These are phyloP conservation scores for Cicer pinnatifidum DNA, from an alignment of 306 rosid species.

Conservation along the genomic window DNA sequence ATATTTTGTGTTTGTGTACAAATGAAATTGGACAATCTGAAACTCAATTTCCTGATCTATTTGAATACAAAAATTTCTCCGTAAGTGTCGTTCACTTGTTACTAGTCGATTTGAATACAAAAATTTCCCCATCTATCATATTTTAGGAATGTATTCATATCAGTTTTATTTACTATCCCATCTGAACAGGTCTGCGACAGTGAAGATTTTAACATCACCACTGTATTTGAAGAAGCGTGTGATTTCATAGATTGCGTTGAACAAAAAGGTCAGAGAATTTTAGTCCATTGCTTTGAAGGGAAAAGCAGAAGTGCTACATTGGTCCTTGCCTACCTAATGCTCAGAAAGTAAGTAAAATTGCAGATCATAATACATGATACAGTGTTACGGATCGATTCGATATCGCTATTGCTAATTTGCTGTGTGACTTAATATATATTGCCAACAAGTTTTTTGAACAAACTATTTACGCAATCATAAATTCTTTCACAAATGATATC, in stretches of 20 bases:
- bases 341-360: constrained; percentile 75
- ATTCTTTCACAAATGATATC: constrained; percentile 29
- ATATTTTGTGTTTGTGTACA: constrained; percentile 85
- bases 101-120: no score
- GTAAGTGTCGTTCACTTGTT: constrained; percentile 55
- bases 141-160: constrained; percentile 25
- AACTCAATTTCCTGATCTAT: constrained; percentile 83
- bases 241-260: constrained; percentile 75
- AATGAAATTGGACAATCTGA: constrained; percentile 97
- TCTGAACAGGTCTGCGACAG: constrained; percentile 68
- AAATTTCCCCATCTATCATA: no score
- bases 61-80: constrained; percentile 74
- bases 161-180: constrained; percentile 28
- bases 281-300: constrained; percentile 98
- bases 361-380: constrained; percentile 6
- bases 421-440: background rate
- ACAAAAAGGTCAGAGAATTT: constrained; percentile 67
- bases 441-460: background rate
- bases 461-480: constrained; percentile 5
- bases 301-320: constrained; percentile 90
- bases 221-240: constrained; percentile 82
- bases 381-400: background rate
- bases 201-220: constrained; percentile 75
- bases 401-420: constrained; percentile 10
- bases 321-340: constrained; percentile 93